Percentiles rank a stretch among this genome's conserved stretches.
Conservation (phyloP, 2,329 filamentous ascomycete species). For the Xylariaceae sp. region DNA sequence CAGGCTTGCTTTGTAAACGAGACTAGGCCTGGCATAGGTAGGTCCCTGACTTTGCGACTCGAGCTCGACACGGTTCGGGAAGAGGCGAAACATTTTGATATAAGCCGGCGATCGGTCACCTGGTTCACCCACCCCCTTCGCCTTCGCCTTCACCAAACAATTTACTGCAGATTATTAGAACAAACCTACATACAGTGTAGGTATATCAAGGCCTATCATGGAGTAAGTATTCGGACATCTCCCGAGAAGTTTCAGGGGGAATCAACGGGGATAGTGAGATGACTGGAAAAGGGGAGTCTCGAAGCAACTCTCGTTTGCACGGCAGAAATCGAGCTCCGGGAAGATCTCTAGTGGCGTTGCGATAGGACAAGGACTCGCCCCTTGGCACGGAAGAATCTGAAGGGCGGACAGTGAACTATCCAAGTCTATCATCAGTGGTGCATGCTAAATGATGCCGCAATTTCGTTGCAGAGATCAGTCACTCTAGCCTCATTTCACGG, state of each 20-base stretch:
- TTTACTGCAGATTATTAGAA: neutral
- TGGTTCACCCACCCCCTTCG: constrained; percentile 1
- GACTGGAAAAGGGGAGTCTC: neutral
- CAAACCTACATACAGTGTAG: neutral
- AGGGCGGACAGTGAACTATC: constrained; percentile 23
- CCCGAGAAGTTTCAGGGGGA: constrained; percentile 1
- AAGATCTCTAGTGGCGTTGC: constrained; percentile 1
- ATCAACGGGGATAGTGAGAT: neutral
- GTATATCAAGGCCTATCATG: constrained; percentile 5
- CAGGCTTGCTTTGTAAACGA: neutral
- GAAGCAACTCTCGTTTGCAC: no score
- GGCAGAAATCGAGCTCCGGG: neutral
- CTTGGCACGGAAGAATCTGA: constrained; percentile 18
- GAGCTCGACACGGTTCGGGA: constrained; percentile 1
- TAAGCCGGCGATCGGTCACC: constrained; percentile 11
- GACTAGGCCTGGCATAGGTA: neutral
- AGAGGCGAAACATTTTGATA: constrained; percentile 22
- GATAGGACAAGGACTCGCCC: neutral
- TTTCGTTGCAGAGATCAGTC: constrained; percentile 33
- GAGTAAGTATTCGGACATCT: neutral
- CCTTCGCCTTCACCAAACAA: neutral
- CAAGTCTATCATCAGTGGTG: no score
- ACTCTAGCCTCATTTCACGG: neutral
- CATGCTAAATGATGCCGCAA: constrained; percentile 42
- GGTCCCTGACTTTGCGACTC: neutral